Evolutionary conservation across 169 alveolate species (phyloP).

Genomic region (Eimeria praecox): DNA sequence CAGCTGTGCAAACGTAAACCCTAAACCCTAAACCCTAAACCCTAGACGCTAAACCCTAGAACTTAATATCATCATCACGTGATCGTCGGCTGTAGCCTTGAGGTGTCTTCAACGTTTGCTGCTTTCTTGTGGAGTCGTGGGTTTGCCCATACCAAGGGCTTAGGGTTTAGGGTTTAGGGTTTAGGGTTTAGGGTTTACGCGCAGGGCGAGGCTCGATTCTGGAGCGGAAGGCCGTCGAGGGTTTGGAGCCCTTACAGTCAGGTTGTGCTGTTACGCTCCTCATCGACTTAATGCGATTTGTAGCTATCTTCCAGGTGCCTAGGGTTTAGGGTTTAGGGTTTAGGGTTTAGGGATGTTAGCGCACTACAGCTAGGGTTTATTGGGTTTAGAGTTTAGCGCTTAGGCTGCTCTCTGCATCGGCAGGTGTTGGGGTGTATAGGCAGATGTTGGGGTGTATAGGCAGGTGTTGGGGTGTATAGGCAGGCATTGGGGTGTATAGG

Average conservation of each 20-base stretch:
- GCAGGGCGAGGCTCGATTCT: conserved; percentile 35
- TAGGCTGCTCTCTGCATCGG: no score
- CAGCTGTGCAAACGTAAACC: conserved; percentile 55
- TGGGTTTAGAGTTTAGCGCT: not conserved
- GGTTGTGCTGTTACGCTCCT: conserved; percentile 28
- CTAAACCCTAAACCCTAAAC: not conserved
- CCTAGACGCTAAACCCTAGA: no score
- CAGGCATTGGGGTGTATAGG: not conserved
- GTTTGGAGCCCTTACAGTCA: conserved; percentile 23
- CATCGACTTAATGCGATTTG: conserved; percentile 1
- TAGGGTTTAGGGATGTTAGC: not conserved
- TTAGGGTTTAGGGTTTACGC: not conserved
- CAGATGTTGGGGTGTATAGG: not conserved
- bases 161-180: not conserved
- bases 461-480: not conserved
- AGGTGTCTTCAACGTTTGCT: not conserved
- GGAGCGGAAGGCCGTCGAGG: conserved; percentile 28
- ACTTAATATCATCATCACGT: no score
- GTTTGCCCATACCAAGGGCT: not conserved
- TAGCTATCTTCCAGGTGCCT: conserved; percentile 52
- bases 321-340: conserved; percentile 3
- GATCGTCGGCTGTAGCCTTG: not conserved
- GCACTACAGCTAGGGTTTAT: no score
- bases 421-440: not conserved
- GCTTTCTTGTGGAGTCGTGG: not conserved